Percentiles rank a stretch among this genome's conserved stretches.
Conservation (phyloP, 257 asterid species). For the Apocynum venetum region DNA sequence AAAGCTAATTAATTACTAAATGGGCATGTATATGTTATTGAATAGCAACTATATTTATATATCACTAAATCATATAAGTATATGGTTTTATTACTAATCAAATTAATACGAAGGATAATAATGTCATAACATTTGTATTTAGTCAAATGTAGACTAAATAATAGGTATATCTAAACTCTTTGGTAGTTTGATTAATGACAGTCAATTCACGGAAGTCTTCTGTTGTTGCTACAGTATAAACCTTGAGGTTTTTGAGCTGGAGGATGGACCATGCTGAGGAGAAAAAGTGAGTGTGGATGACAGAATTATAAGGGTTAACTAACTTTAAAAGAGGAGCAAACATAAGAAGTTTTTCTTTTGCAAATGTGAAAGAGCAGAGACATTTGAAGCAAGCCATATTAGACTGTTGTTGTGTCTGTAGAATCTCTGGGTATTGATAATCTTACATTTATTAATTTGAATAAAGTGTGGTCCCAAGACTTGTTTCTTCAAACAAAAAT, state of each 20-base stretch:
- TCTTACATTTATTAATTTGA: constrained; percentile 19
- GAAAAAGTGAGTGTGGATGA: not conserved
- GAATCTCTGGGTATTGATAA: constrained; percentile 19
- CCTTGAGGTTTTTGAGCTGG: not conserved
- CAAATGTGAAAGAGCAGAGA: constrained; percentile 44
- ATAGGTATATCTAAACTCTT: no score
- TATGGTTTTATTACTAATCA: no score
- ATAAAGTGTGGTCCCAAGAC: constrained; percentile 40
- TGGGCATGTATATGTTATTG: no score
- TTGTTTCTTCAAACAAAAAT: constrained; percentile 36
- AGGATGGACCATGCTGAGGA: not conserved
- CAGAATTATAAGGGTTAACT: not conserved
- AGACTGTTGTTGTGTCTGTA: not conserved
- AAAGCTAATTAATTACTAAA: no score
- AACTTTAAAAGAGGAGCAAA: not conserved
- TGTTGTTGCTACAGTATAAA: not conserved
- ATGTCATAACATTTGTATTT: no score
- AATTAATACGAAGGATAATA: no score
- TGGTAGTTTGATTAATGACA: no score
- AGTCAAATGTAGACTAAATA: no score
- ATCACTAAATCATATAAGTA: no score
- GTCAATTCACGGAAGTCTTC: not conserved
- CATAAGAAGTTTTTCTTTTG: constrained; percentile 6
- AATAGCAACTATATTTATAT: no score
- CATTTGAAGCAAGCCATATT: constrained; percentile 23